phyloP scores from a whole-genome alignment of 2,329 filamentous ascomycete species.

The Exophiala dermatitidis region DNA sequence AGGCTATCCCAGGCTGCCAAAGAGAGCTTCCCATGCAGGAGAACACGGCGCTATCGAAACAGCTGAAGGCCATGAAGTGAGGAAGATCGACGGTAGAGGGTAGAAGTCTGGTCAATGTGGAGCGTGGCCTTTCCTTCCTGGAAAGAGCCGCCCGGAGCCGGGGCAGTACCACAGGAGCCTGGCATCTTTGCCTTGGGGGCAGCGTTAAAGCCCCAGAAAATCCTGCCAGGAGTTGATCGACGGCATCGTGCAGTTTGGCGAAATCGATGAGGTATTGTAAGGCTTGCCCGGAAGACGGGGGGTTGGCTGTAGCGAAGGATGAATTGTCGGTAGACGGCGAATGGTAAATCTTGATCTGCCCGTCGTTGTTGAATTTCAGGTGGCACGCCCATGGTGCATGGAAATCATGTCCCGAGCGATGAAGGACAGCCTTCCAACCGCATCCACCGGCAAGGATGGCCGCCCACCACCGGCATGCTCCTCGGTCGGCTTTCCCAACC shows the following conservation, averaged over 20 bases:
- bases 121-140: neutral
- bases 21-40: neutral
- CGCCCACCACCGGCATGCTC: neutral
- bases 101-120: neutral
- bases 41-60: neutral
- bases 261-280: neutral
- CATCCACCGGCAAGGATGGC: neutral
- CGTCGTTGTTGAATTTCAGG: neutral
- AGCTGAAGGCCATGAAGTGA: neutral
- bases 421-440: neutral
- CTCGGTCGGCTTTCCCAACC: neutral
- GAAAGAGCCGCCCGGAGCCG: neutral
- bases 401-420: neutral
- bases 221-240: slow-evolving; percentile 1
- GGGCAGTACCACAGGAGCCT: neutral
- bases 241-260: neutral
- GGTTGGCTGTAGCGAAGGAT: neutral
- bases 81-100: neutral
- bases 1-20: neutral
- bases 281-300: neutral
- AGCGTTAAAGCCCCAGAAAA: neutral
- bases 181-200: neutral
- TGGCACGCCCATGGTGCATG: slow-evolving; percentile 1
- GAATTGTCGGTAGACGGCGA: neutral
- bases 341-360: neutral